Conservation (phyloP, 768 basidiomycete genomes). For the Hemileccinum rubropunctum region DNA sequence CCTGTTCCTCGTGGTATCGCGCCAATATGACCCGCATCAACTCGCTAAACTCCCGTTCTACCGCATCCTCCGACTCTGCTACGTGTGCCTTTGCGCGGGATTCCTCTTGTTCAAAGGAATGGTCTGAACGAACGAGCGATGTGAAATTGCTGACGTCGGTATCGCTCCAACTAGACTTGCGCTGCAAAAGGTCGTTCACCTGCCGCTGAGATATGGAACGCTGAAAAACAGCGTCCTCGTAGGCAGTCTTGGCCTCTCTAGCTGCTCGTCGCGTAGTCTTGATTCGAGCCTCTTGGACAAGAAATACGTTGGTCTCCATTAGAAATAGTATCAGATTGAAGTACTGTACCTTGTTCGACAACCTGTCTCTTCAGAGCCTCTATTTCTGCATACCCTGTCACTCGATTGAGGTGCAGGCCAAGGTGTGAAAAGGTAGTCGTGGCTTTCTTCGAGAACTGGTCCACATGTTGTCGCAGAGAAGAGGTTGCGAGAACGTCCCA, state of each 20-base stretch:
- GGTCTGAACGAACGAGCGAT: slow-evolving; percentile 85
- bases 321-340: background rate
- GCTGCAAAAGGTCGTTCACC: slow-evolving; percentile 91
- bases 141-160: slow-evolving; percentile 87
- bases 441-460: slow-evolving; percentile 55
- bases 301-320: slow-evolving; percentile 9
- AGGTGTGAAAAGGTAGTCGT: slow-evolving; percentile 66
- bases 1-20: slow-evolving; percentile 97
- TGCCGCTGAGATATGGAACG: slow-evolving; percentile 90
- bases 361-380: slow-evolving; percentile 78
- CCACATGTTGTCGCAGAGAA: slow-evolving; percentile 47
- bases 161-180: slow-evolving; percentile 93
- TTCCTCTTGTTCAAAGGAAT: slow-evolving; percentile 81
- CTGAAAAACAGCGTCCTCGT: slow-evolving; percentile 74
- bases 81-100: slow-evolving; percentile 63
- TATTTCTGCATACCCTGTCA: slow-evolving; percentile 91
- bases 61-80: slow-evolving; percentile 67
- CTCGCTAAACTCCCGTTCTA: slow-evolving; percentile 84
- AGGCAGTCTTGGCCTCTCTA: slow-evolving; percentile 65
- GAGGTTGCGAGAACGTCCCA: slow-evolving; percentile 42
- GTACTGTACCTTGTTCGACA: slow-evolving; percentile 70
- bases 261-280: slow-evolving; percentile 64
- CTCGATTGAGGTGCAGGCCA: slow-evolving; percentile 76
- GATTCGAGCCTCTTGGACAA: slow-evolving; percentile 66
- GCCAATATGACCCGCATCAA: slow-evolving; percentile 87